Percentiles rank a stretch among this genome's conserved stretches.
phyloP scores from a whole-genome alignment of 768 basidiomycete species.

The Paxillus involutus region DNA sequence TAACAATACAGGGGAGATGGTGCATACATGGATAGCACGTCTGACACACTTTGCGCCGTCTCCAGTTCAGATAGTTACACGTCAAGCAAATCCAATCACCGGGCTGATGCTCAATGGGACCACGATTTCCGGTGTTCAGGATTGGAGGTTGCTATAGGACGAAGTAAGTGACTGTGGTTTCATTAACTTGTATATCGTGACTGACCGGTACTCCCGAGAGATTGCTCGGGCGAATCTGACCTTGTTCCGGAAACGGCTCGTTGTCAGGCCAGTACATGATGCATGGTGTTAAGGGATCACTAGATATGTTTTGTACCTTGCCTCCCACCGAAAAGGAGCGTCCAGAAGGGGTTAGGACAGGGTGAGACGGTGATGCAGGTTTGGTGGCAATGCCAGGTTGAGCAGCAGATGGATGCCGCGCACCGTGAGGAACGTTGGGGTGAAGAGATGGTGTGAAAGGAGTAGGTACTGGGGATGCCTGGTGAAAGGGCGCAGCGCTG shows the following conservation, averaged over 20 bases:
- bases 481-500: conserved; percentile 15
- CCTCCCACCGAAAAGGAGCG: conserved; percentile 75
- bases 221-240: conserved; percentile 68
- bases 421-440: conserved; percentile 15
- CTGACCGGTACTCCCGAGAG: conserved; percentile 56
- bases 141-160: conserved; percentile 74
- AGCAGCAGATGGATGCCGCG: conserved; percentile 29
- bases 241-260: conserved; percentile 76
- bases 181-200: background rate
- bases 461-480: conserved; percentile 23
- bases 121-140: conserved; percentile 84
- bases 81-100: conserved; percentile 83
- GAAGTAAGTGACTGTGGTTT: conserved; percentile 1
- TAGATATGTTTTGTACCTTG: conserved; percentile 76
- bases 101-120: conserved; percentile 84
- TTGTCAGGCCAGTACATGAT: conserved; percentile 93
- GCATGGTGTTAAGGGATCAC: conserved; percentile 69
- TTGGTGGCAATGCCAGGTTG: conserved; percentile 28
- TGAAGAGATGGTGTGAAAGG: conserved; percentile 34
- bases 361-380: conserved; percentile 49
- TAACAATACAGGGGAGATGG: conserved; percentile 8
- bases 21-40: conserved; percentile 80
- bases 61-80: conserved; percentile 88
- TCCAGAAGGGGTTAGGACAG: conserved; percentile 81
- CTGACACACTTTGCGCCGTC: conserved; percentile 85